Evolutionary conservation across 768 basidiomycete genomes (phyloP).

Genomic region (Rhodosporidiobolus sp.): DNA sequence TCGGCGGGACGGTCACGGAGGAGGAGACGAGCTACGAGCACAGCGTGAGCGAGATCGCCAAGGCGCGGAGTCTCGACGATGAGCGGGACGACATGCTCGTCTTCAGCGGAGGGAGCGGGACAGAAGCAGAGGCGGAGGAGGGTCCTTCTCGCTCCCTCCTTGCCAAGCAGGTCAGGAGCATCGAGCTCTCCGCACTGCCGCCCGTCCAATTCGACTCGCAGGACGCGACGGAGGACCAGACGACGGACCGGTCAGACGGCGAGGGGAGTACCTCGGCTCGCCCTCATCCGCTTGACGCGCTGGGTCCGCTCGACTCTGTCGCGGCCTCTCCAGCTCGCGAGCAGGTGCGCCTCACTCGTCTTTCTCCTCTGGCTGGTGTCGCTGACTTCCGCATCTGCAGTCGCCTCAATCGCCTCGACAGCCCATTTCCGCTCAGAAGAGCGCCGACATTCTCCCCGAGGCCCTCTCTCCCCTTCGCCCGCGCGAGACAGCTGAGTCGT

Average conservation of each 20-base stretch:
- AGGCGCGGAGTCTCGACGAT: not conserved
- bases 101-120: conserved; percentile 18
- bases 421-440: too few relatives aligned
- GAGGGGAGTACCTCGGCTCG: conserved; percentile 1
- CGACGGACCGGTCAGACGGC: not conserved
- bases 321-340: not conserved
- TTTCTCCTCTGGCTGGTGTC: too few relatives aligned
- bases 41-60: conserved; percentile 16
- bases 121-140: not conserved
- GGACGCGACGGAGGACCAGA: not conserved
- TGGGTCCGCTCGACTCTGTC: not conserved
- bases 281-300: conserved; percentile 22
- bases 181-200: conserved; percentile 8
- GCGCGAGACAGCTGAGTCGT: not conserved
- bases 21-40: conserved; percentile 8
- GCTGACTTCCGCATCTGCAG: not conserved
- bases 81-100: conserved; percentile 33
- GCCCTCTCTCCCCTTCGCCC: conserved; percentile 28
- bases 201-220: not conserved
- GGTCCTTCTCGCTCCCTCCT: not conserved
- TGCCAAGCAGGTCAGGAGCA: not conserved
- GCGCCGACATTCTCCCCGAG: not conserved
- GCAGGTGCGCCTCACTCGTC: not conserved
- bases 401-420: not conserved
- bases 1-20: not conserved